Evolutionary conservation across 2,329 filamentous ascomycete species (phyloP).

Genomic region (Didymella pomorum): DNA sequence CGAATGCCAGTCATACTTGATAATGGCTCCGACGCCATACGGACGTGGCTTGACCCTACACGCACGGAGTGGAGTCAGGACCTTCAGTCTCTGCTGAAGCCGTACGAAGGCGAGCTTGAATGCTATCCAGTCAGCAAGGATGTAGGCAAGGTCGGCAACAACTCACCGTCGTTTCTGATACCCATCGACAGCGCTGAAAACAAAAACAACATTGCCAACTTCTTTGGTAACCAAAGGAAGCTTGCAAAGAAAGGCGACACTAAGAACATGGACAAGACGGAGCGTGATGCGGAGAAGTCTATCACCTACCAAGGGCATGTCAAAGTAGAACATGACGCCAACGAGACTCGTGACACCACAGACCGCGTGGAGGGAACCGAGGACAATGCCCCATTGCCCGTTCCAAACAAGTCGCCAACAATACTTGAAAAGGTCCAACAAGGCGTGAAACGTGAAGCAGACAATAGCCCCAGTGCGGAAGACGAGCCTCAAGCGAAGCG

Average conservation of each 20-base stretch:
- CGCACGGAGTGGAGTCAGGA: constrained; percentile 77
- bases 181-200: constrained; percentile 86
- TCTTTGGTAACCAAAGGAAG: constrained; percentile 72
- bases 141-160: constrained; percentile 93
- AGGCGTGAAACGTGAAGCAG: constrained; percentile 56
- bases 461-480: constrained; percentile 42
- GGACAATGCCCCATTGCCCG: constrained; percentile 62
- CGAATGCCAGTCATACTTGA: constrained; percentile 95
- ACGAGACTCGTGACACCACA: constrained; percentile 54
- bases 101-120: constrained; percentile 80
- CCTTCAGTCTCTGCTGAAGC: constrained; percentile 79
- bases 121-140: constrained; percentile 87
- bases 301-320: constrained; percentile 37
- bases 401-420: constrained; percentile 32
- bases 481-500: constrained; percentile 52
- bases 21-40: constrained; percentile 73
- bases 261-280: constrained; percentile 24
- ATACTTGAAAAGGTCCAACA: constrained; percentile 31
- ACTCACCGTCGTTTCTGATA: constrained; percentile 82
- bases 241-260: constrained; percentile 35
- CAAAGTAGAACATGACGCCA: constrained; percentile 50
- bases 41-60: constrained; percentile 79
- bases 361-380: constrained; percentile 56
- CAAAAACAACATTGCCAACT: constrained; percentile 92
- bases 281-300: constrained; percentile 36